Percentiles rank a stretch among this genome's conserved stretches.
phyloP scores from a whole-genome alignment of 768 basidiomycete species.

The Suillus cothurnatus region DNA sequence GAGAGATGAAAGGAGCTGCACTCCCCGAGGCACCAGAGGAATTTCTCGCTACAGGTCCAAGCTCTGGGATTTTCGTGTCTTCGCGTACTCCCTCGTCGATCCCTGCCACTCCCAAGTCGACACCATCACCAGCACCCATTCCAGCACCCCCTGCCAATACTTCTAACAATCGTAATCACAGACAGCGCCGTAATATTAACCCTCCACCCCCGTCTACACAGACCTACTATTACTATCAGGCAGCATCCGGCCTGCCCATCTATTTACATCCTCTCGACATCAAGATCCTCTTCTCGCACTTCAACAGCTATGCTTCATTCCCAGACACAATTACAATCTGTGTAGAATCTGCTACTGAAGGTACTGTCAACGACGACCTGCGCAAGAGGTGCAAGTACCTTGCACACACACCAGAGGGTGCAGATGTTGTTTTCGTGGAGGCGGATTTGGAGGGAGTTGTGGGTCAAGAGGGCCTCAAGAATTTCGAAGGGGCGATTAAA shows the following conservation, averaged over 20 bases:
- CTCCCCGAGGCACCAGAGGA: slow-evolving; percentile 56
- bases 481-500: slow-evolving; percentile 82
- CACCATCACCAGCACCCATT: slow-evolving; percentile 10
- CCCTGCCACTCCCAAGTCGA: slow-evolving; percentile 15
- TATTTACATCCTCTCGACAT: slow-evolving; percentile 97
- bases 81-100: slow-evolving; percentile 27
- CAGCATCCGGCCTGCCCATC: slow-evolving; percentile 85
- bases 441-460: slow-evolving; percentile 81
- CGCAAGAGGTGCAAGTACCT: slow-evolving; percentile 96
- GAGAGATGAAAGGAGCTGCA: slow-evolving; percentile 16
- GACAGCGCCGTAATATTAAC: slow-evolving; percentile 78
- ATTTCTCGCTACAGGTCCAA: slow-evolving; percentile 42
- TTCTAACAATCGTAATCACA: slow-evolving; percentile 44
- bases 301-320: slow-evolving; percentile 76
- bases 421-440: slow-evolving; percentile 94
- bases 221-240: slow-evolving; percentile 96
- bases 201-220: slow-evolving; percentile 86
- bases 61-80: slow-evolving; percentile 13
- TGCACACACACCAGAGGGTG: slow-evolving; percentile 85
- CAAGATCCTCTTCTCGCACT: slow-evolving; percentile 86
- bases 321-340: slow-evolving; percentile 79
- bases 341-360: slow-evolving; percentile 76
- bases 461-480: slow-evolving; percentile 71
- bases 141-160: slow-evolving; percentile 14
- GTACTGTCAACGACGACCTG: slow-evolving; percentile 89